Evolutionary conservation across 73 alveolate species (phyloP).

Genomic region (Blepharisma stoltei): DNA sequence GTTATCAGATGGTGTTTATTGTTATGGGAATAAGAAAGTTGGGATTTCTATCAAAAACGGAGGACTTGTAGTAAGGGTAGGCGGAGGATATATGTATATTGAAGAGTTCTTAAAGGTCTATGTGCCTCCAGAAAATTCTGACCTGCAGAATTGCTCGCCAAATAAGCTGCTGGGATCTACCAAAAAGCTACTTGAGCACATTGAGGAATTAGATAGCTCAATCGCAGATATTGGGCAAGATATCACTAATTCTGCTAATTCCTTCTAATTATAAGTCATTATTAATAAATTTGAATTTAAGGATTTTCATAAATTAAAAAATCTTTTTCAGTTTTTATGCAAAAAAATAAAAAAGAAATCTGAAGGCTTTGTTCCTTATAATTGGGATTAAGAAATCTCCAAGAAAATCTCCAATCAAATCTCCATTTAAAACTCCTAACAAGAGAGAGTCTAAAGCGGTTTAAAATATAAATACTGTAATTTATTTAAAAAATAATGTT

Average conservation of each 20-base stretch:
- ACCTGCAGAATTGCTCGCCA: not conserved
- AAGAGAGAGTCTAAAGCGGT: too few species aligned
- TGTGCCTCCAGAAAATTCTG: constrained; percentile 26
- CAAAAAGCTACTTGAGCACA: not conserved
- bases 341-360: too few species aligned
- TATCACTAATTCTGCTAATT: not conserved
- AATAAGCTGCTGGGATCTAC: not conserved
- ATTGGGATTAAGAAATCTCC: too few species aligned
- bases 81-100: constrained; percentile 44
- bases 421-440: too few species aligned
- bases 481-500: too few species aligned
- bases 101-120: constrained; percentile 39
- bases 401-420: too few species aligned
- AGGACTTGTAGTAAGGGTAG: constrained; percentile 40
- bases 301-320: too few species aligned
- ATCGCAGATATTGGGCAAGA: not conserved
- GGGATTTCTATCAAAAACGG: constrained; percentile 33
- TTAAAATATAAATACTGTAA: too few species aligned
- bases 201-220: not conserved
- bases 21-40: constrained; percentile 35
- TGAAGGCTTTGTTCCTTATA: too few species aligned
- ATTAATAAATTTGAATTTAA: too few species aligned
- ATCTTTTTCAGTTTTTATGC: too few species aligned
- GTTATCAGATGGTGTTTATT: constrained; percentile 31
- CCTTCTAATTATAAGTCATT: too few species aligned